A percentile compares a stretch with the other conserved stretches of the same genome.
Conservation (phyloP, 805 yeast genomes). For the Starmerella potacharoeniae region DNA sequence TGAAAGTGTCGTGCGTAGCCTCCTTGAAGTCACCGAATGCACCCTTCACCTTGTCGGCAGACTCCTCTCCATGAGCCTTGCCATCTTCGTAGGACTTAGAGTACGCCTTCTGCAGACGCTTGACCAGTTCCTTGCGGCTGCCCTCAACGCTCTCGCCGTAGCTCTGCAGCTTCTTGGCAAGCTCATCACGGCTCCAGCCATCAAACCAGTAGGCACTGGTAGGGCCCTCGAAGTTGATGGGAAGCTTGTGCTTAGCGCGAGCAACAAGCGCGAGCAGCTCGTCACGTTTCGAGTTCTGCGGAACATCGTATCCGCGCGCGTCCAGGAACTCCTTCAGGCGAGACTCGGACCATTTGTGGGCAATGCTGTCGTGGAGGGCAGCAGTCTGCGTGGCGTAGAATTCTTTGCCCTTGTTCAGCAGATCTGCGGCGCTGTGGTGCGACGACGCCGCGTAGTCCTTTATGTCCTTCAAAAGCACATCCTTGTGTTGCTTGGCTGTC, state of each 20-base stretch:
- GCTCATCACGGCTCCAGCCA: constrained; percentile 41
- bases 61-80: constrained; percentile 35
- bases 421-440: constrained; percentile 12
- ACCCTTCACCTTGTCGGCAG: constrained; percentile 30
- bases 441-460: constrained; percentile 14
- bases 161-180: constrained; percentile 40
- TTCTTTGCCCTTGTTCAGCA: constrained; percentile 21
- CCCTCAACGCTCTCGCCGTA: constrained; percentile 34
- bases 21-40: constrained; percentile 32
- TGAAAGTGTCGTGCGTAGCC: constrained; percentile 30
- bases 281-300: constrained; percentile 27
- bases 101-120: constrained; percentile 35
- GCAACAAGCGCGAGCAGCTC: constrained; percentile 34
- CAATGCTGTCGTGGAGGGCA: constrained; percentile 2
- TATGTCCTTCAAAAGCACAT: constrained; percentile 26
- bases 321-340: constrained; percentile 28
- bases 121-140: constrained; percentile 37
- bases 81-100: constrained; percentile 39
- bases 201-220: constrained; percentile 45
- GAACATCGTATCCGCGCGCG: constrained; percentile 29
- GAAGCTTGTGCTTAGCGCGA: constrained; percentile 31
- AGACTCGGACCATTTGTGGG: constrained; percentile 27
- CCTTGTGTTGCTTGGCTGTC: constrained; percentile 27
- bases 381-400: constrained; percentile 13
- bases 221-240: constrained; percentile 33